These are phyloP conservation scores for Hypoxylon sp. DNA, from an alignment of 2,329 filamentous ascomycete species.

Conservation along the genomic window DNA sequence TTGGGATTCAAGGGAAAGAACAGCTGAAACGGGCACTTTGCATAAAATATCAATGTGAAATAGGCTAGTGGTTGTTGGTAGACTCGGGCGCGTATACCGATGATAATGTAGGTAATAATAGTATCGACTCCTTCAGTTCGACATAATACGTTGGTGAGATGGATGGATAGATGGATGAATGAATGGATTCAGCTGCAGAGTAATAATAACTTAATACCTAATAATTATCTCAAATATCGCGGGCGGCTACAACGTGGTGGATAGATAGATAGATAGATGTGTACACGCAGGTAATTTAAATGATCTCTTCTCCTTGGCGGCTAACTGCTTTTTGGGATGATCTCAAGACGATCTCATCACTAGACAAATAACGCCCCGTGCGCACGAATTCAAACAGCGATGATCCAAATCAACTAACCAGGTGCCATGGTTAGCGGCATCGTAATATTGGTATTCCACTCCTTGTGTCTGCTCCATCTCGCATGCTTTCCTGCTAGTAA, in stretches of 20 bases:
- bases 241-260: no score
- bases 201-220: no score
- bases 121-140: no score
- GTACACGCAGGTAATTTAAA: no score
- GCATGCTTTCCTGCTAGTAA: slow-evolving; percentile 4
- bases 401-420: slow-evolving; percentile 35
- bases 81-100: no score
- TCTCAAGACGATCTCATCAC: slow-evolving; percentile 36
- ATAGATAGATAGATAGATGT: no score
- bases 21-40: slow-evolving; percentile 8
- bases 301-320: slow-evolving; percentile 25
- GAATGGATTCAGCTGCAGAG: no score
- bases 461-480: slow-evolving; percentile 12
- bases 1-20: slow-evolving; percentile 2
- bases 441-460: slow-evolving; percentile 2
- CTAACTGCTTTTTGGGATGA: slow-evolving; percentile 32
- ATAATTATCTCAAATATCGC: no score
- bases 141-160: no score
- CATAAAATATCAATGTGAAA: slow-evolving; percentile 17
- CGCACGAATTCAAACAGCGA: slow-evolving; percentile 23
- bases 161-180: no score
- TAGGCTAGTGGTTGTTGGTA: no score
- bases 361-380: slow-evolving; percentile 25
- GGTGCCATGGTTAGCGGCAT: slow-evolving; percentile 6
- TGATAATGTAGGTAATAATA: no score